A percentile compares a stretch with the other conserved stretches of the same genome.
Evolutionary conservation across 2,329 filamentous ascomycete species (phyloP).

Genomic region (Neonectria hederae): DNA sequence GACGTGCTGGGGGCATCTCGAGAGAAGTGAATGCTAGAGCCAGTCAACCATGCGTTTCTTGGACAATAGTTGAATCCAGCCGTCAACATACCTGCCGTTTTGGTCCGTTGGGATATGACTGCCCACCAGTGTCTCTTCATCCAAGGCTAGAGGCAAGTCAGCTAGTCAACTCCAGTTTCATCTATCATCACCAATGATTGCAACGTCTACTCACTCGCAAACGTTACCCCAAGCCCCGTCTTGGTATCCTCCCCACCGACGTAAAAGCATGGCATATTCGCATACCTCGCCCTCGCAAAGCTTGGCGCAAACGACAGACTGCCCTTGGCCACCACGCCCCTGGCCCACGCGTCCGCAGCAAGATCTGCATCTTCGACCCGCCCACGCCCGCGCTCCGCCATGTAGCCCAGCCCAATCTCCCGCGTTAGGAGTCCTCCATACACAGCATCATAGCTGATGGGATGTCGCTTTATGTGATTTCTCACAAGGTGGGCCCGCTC

Average conservation of each 20-base stretch:
- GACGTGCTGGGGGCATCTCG: slow-evolving; percentile 32
- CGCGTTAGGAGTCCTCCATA: slow-evolving; percentile 39
- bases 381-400: slow-evolving; percentile 34
- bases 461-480: slow-evolving; percentile 52
- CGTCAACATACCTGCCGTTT: slow-evolving; percentile 50
- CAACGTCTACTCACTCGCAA: slow-evolving; percentile 52
- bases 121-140: slow-evolving; percentile 49
- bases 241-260: slow-evolving; percentile 51
- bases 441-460: slow-evolving; percentile 48
- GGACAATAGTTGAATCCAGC: no score
- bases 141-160: slow-evolving; percentile 44
- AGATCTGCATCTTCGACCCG: slow-evolving; percentile 38
- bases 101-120: slow-evolving; percentile 55
- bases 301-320: slow-evolving; percentile 48
- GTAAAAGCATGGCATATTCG: slow-evolving; percentile 53
- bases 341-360: slow-evolving; percentile 50
- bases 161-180: slow-evolving; percentile 11
- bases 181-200: neutral
- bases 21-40: slow-evolving; percentile 32
- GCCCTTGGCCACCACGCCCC: slow-evolving; percentile 53
- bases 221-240: slow-evolving; percentile 54
- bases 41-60: neutral
- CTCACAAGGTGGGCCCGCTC: slow-evolving; percentile 45
- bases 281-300: slow-evolving; percentile 38
- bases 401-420: slow-evolving; percentile 36